Evolutionary conservation across 331 rosid genomes (phyloP).

Genomic region (Cydonia oblonga): DNA sequence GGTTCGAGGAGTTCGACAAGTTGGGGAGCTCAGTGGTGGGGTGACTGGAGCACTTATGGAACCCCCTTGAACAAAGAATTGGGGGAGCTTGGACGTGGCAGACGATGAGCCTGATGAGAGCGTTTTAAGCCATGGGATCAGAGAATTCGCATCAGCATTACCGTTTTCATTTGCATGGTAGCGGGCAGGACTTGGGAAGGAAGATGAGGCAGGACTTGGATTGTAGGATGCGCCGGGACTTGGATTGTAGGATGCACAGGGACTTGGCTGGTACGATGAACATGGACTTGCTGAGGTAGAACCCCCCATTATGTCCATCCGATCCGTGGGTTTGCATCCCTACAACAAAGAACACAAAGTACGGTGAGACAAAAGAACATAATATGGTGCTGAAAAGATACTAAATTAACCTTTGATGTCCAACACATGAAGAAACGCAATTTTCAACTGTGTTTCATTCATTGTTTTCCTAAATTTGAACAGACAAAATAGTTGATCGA

Average conservation of each 20-base stretch:
- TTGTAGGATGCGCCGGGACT: constrained; percentile 74
- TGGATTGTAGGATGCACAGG: constrained; percentile 87
- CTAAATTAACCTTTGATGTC: too few species aligned
- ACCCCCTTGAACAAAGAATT: too few species aligned
- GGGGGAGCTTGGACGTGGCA: constrained; percentile 44
- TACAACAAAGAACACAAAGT: constrained; percentile 8
- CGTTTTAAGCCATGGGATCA: constrained; percentile 98
- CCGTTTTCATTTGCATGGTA: constrained; percentile 36
- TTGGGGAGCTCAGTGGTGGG: constrained; percentile 81
- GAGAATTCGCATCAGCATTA: constrained; percentile 70
- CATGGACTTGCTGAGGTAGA: constrained; percentile 83
- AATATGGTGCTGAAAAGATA: too few species aligned
- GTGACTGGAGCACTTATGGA: too few species aligned
- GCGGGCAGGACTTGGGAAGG: constrained; percentile 88
- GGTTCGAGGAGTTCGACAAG: constrained; percentile 57
- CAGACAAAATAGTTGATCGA: not conserved
- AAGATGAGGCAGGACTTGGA: constrained; percentile 90
- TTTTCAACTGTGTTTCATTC: not conserved
- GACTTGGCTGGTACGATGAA: constrained; percentile 63
- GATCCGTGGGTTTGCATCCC: constrained; percentile 87
- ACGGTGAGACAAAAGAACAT: not conserved
- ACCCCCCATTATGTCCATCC: constrained; percentile 76
- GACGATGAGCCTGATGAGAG: constrained; percentile 80
- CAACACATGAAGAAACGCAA: too few species aligned
- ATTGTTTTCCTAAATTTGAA: not conserved